Percentiles rank a stretch among this genome's conserved stretches.
Evolutionary conservation across 352 stramenopile species (phyloP).

Genomic region (Phytopythium aichiense): DNA sequence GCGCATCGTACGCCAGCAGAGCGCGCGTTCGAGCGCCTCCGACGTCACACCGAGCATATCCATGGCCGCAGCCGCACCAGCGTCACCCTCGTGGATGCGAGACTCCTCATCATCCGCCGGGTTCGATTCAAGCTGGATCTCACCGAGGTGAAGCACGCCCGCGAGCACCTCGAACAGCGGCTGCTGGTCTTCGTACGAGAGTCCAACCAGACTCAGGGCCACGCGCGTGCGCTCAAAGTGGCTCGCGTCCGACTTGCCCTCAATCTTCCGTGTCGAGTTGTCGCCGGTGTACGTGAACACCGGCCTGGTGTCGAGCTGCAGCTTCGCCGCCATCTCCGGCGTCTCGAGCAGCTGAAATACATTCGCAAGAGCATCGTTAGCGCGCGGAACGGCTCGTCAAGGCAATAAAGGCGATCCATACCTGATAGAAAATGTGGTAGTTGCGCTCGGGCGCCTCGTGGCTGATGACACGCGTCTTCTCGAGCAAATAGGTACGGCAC

Average conservation of each 20-base stretch:
- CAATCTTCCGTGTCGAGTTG: conserved; percentile 53
- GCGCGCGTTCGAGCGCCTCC: conserved; percentile 50
- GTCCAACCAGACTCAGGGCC: conserved; percentile 60
- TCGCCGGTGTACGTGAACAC: conserved; percentile 65
- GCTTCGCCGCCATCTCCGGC: conserved; percentile 22
- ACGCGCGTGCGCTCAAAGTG: conserved; percentile 70
- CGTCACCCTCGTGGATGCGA: conserved; percentile 32
- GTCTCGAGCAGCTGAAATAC: conserved; percentile 18
- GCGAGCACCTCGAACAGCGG: conserved; percentile 74
- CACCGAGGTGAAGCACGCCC: conserved; percentile 95
- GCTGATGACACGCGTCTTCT: conserved; percentile 89
- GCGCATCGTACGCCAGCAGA: conserved; percentile 63
- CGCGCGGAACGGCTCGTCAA: not conserved
- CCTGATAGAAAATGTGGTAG: conserved; percentile 86
- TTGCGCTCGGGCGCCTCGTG: conserved; percentile 68
- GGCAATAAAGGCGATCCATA: not conserved
- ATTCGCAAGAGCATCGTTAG: not conserved
- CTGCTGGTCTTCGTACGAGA: conserved; percentile 46
- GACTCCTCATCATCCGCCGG: conserved; percentile 68
- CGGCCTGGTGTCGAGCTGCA: conserved; percentile 46
- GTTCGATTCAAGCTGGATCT: conserved; percentile 89
- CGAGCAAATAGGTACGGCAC: conserved; percentile 90
- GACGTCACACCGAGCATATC: conserved; percentile 52
- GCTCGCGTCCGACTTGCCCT: conserved; percentile 63
- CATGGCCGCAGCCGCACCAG: conserved; percentile 32